phyloP scores from a whole-genome alignment of 768 basidiomycete genomes.

The Mycena indigotica region DNA sequence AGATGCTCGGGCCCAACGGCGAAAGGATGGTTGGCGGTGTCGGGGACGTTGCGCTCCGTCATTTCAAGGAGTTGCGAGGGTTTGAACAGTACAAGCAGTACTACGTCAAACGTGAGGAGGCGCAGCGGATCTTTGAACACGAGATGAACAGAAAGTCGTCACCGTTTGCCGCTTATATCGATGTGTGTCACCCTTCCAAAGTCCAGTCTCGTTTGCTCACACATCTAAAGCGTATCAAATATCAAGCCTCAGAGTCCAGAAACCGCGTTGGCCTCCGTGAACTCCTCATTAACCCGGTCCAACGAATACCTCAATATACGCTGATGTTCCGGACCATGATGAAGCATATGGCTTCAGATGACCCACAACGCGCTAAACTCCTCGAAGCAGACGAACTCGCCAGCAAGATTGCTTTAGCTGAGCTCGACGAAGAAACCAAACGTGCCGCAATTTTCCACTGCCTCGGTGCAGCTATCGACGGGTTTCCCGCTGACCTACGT shows the following conservation, averaged over 20 bases:
- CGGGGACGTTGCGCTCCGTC: constrained; percentile 83
- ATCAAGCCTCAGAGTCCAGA: constrained; percentile 68
- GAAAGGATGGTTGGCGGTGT: constrained; percentile 59
- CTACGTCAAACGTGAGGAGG: constrained; percentile 91
- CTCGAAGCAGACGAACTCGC: constrained; percentile 86
- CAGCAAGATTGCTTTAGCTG: constrained; percentile 87
- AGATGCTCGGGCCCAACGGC: constrained; percentile 68
- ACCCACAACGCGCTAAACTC: constrained; percentile 77
- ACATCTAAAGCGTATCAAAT: constrained; percentile 74
- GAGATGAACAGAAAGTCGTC: constrained; percentile 80
- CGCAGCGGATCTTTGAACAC: constrained; percentile 82
- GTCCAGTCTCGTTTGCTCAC: constrained; percentile 2
- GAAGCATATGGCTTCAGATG: constrained; percentile 79
- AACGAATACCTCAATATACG: constrained; percentile 93
- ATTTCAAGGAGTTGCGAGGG: constrained; percentile 81
- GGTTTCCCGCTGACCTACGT: constrained; percentile 89
- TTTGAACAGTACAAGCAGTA: constrained; percentile 93
- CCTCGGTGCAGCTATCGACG: constrained; percentile 81
- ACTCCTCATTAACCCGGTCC: constrained; percentile 94
- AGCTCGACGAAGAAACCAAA: constrained; percentile 89
- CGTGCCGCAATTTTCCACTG: constrained; percentile 88
- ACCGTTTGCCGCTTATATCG: constrained; percentile 83
- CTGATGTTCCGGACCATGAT: constrained; percentile 91
- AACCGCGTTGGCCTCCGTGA: constrained; percentile 89
- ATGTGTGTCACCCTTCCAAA: constrained; percentile 55